Evolutionary conservation across 2,329 filamentous ascomycete species (phyloP).

Genomic region (Scorias spongiosa): DNA sequence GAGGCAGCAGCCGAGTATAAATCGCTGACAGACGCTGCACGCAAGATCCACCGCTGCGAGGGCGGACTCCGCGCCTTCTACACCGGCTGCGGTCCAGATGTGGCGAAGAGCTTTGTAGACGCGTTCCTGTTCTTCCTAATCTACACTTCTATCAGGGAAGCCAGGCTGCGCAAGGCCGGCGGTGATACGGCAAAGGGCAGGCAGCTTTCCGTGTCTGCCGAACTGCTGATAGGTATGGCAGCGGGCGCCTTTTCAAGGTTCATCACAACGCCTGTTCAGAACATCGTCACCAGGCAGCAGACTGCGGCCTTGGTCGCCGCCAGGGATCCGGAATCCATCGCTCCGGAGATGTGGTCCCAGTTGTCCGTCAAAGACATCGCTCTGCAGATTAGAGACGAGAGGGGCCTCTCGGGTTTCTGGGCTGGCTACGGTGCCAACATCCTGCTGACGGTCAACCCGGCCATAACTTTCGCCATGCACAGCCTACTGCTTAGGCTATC

Average conservation of each 20-base stretch:
- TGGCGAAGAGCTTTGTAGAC: slow-evolving; percentile 40
- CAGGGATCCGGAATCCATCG: slow-evolving; percentile 19
- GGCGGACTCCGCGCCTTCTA: slow-evolving; percentile 58
- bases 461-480: slow-evolving; percentile 68
- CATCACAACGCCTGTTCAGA: slow-evolving; percentile 66
- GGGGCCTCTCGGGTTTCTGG: slow-evolving; percentile 67
- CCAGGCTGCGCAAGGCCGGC: slow-evolving; percentile 23
- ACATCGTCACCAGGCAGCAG: slow-evolving; percentile 71
- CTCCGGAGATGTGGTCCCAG: slow-evolving; percentile 12
- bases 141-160: slow-evolving; percentile 47
- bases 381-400: slow-evolving; percentile 48
- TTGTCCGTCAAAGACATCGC: slow-evolving; percentile 41
- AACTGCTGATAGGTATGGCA: slow-evolving; percentile 56
- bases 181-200: slow-evolving; percentile 9
- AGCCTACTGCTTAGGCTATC: slow-evolving; percentile 46
- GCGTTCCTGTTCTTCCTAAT: slow-evolving; percentile 78
- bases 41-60: slow-evolving; percentile 54
- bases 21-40: slow-evolving; percentile 52
- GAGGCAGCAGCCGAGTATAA: slow-evolving; percentile 38
- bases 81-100: slow-evolving; percentile 28
- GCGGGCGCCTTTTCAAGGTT: slow-evolving; percentile 62
- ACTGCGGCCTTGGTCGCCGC: slow-evolving; percentile 41
- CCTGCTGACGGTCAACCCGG: slow-evolving; percentile 70
- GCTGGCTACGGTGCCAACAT: slow-evolving; percentile 71
- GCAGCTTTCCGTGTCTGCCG: slow-evolving; percentile 47